Percentiles rank a stretch among this genome's conserved stretches.
phyloP scores from a whole-genome alignment of 2,329 filamentous ascomycete genomes.

The Diaporthe capsici region DNA sequence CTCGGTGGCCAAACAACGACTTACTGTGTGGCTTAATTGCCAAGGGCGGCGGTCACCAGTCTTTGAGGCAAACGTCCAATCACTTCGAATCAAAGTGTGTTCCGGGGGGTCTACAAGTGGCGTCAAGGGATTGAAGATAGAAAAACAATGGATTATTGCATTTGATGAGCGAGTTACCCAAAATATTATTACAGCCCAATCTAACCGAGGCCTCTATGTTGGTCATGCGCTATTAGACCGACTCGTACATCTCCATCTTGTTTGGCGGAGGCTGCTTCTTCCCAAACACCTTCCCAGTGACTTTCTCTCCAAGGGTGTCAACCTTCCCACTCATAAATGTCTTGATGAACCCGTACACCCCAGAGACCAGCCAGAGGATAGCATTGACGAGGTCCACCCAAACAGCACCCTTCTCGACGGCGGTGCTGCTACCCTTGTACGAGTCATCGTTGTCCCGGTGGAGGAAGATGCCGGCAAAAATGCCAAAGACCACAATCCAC shows the following conservation, averaged over 20 bases:
- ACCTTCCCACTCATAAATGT: constrained; percentile 58
- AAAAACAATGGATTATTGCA: not conserved
- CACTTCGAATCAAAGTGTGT: not conserved
- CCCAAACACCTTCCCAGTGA: constrained; percentile 55
- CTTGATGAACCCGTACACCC: constrained; percentile 57
- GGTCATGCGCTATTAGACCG: not conserved
- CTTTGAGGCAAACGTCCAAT: no score
- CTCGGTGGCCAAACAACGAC: no score
- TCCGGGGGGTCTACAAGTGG: not conserved
- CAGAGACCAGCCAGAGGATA: constrained; percentile 73
- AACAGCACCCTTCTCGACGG: constrained; percentile 77
- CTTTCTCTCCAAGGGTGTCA: constrained; percentile 55
- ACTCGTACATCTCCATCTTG: constrained; percentile 27
- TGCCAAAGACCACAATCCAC: constrained; percentile 79
- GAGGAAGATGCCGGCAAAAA: constrained; percentile 81
- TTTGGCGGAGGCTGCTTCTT: constrained; percentile 17
- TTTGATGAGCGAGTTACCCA: not conserved
- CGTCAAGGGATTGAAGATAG: not conserved
- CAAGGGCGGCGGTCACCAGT: no score
- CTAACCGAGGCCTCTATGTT: not conserved
- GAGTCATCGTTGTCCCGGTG: constrained; percentile 66
- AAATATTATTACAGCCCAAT: not conserved
- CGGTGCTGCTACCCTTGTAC: constrained; percentile 60
- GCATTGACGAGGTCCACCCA: constrained; percentile 80
- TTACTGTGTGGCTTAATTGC: no score